Evolutionary conservation across 495 filamentous ascomycete species (phyloP).

Genomic region (Cercophora samala): DNA sequence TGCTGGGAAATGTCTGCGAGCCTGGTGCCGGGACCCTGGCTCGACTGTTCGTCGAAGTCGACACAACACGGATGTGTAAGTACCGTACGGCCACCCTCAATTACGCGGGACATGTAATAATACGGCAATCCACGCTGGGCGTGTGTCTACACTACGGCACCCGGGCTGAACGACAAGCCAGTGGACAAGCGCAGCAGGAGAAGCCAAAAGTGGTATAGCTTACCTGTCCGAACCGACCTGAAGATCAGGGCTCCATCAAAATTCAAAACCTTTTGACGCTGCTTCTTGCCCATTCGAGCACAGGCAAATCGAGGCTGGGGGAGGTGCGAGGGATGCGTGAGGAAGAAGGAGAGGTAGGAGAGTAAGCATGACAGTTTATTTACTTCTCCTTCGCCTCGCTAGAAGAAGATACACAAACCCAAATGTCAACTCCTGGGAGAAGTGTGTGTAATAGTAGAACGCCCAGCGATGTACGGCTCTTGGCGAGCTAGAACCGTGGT

Average conservation of each 20-base stretch:
- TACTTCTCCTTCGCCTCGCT: neutral
- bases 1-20: neutral
- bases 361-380: neutral
- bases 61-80: neutral
- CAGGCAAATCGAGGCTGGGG: neutral
- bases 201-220: neutral
- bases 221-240: neutral
- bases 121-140: neutral
- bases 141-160: neutral
- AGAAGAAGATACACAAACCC: neutral
- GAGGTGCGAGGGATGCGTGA: neutral
- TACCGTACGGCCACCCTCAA: neutral
- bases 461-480: neutral
- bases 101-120: neutral
- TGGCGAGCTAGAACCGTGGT: neutral
- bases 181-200: neutral
- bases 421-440: neutral
- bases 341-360: neutral
- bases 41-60: neutral
- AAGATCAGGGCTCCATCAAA: conserved; percentile 1
- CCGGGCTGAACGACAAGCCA: neutral
- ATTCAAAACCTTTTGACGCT: neutral
- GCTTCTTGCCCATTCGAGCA: neutral
- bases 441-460: neutral
- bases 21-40: neutral